Percentiles rank a stretch among this genome's conserved stretches.
Conservation (phyloP, 352 stramenopile genomes). For the Phytophthora hibernalis region DNA sequence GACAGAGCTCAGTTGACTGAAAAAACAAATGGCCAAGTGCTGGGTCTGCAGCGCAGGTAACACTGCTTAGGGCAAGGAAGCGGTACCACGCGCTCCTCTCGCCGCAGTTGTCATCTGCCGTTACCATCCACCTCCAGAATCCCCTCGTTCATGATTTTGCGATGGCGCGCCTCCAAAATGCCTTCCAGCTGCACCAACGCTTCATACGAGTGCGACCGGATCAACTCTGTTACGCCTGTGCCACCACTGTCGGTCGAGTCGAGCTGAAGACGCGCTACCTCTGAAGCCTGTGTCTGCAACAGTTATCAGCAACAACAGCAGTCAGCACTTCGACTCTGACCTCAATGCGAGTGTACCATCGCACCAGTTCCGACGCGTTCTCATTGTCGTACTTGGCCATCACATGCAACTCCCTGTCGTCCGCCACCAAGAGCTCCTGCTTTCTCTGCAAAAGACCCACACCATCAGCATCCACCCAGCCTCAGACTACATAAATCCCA, state of each 20-base stretch:
- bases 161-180: constrained; percentile 77
- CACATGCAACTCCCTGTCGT: constrained; percentile 1
- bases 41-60: too few species aligned
- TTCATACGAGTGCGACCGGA: constrained; percentile 76
- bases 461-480: background rate
- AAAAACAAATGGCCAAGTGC: too few species aligned
- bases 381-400: constrained; percentile 3
- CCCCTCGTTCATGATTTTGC: constrained; percentile 70
- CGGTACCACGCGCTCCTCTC: too few species aligned
- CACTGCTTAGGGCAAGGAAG: too few species aligned
- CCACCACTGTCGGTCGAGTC: constrained; percentile 7
- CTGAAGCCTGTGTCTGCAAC: background rate
- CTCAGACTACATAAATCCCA: background rate
- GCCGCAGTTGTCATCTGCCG: constrained; percentile 7
- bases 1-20: too few species aligned
- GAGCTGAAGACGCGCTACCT: constrained; percentile 18
- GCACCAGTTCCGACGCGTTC: constrained; percentile 17
- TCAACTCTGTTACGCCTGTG: constrained; percentile 22
- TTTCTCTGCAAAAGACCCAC: constrained; percentile 38
- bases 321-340: background rate
- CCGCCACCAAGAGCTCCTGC: constrained; percentile 45
- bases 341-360: background rate
- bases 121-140: constrained; percentile 16
- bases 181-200: constrained; percentile 74
- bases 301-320: background rate